These are phyloP conservation scores for Botryosphaeria dothidea DNA, from an alignment of 2,329 filamentous ascomycete genomes.

Conservation along the genomic window DNA sequence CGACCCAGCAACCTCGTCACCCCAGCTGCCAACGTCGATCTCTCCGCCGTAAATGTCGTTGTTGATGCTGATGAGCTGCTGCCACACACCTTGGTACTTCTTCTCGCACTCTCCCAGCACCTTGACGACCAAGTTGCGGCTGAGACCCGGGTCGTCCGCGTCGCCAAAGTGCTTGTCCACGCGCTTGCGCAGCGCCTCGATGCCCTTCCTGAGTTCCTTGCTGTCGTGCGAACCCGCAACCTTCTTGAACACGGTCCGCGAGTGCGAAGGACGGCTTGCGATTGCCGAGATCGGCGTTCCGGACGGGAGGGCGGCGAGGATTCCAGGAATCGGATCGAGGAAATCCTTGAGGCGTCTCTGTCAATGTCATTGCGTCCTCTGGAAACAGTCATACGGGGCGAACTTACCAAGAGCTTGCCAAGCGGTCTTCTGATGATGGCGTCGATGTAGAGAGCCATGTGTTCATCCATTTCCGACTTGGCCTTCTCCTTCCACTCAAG, in stretches of 20 bases:
- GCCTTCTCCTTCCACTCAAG: slow-evolving; percentile 82
- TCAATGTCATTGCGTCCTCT: slow-evolving; percentile 20
- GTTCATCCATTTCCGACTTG: slow-evolving; percentile 75
- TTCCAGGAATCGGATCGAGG: slow-evolving; percentile 80
- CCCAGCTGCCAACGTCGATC: slow-evolving; percentile 39
- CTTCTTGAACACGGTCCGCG: slow-evolving; percentile 81
- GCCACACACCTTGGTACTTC: slow-evolving; percentile 56
- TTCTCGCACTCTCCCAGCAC: slow-evolving; percentile 62
- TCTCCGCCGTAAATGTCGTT: slow-evolving; percentile 48
- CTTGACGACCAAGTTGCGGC: slow-evolving; percentile 58
- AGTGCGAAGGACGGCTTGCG: slow-evolving; percentile 79
- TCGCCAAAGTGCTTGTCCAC: slow-evolving; percentile 98
- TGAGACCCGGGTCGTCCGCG: slow-evolving; percentile 71
- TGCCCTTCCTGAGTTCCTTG: slow-evolving; percentile 85
- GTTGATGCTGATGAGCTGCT: slow-evolving; percentile 47
- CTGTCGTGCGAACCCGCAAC: slow-evolving; percentile 76
- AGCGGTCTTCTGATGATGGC: slow-evolving; percentile 86
- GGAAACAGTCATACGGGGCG: background rate
- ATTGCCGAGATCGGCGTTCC: slow-evolving; percentile 58
- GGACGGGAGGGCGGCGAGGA: slow-evolving; percentile 55
- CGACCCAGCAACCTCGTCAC: slow-evolving; percentile 14
- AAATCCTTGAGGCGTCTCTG: slow-evolving; percentile 60
- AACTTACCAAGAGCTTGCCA: slow-evolving; percentile 71
- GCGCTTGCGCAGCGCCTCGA: slow-evolving; percentile 83
- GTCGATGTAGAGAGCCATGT: slow-evolving; percentile 83